A percentile compares a stretch with the other conserved stretches of the same genome.
Evolutionary conservation across 2,329 filamentous ascomycete genomes (phyloP).

Genomic region (Daldinia eschscholtzii): DNA sequence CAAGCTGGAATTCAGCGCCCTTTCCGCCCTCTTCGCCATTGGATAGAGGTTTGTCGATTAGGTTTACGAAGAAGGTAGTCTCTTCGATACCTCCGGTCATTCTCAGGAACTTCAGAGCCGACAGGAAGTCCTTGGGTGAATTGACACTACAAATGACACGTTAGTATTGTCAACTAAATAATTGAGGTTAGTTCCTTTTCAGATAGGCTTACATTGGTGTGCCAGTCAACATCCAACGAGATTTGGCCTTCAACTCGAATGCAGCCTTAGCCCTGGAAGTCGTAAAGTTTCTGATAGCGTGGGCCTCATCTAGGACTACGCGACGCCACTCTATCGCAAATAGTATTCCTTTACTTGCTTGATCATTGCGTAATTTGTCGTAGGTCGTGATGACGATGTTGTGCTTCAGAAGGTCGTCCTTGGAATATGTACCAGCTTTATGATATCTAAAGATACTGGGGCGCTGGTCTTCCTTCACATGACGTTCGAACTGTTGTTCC

Average conservation of each 20-base stretch:
- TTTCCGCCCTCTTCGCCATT: slow-evolving; percentile 28
- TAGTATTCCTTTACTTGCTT: slow-evolving; percentile 61
- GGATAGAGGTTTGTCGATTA: slow-evolving; percentile 75
- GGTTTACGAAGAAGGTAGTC: slow-evolving; percentile 77
- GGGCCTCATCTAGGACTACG: slow-evolving; percentile 85
- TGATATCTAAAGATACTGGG: slow-evolving; percentile 82
- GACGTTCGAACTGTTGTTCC: slow-evolving; percentile 81
- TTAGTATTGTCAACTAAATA: slow-evolving; percentile 45
- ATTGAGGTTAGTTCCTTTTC: background rate
- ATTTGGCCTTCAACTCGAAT: slow-evolving; percentile 74
- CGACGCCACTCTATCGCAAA: slow-evolving; percentile 76
- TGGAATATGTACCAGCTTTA: slow-evolving; percentile 60
- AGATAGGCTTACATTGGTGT: slow-evolving; percentile 75
- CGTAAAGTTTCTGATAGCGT: slow-evolving; percentile 81
- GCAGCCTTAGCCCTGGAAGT: slow-evolving; percentile 80
- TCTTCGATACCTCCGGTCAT: slow-evolving; percentile 82
- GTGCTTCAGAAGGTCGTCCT: slow-evolving; percentile 70
- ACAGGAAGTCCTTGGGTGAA: slow-evolving; percentile 83
- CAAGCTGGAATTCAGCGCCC: slow-evolving; percentile 63
- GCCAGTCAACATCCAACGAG: slow-evolving; percentile 83
- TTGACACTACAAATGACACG: slow-evolving; percentile 69
- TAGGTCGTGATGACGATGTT: slow-evolving; percentile 89
- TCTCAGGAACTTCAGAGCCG: slow-evolving; percentile 80
- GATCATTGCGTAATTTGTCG: slow-evolving; percentile 78
- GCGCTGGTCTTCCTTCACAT: slow-evolving; percentile 73